Percentiles rank a stretch among this genome's conserved stretches.
phyloP scores from a whole-genome alignment of 2,329 filamentous ascomycete genomes.

The Beauveria scarabaeidicola region DNA sequence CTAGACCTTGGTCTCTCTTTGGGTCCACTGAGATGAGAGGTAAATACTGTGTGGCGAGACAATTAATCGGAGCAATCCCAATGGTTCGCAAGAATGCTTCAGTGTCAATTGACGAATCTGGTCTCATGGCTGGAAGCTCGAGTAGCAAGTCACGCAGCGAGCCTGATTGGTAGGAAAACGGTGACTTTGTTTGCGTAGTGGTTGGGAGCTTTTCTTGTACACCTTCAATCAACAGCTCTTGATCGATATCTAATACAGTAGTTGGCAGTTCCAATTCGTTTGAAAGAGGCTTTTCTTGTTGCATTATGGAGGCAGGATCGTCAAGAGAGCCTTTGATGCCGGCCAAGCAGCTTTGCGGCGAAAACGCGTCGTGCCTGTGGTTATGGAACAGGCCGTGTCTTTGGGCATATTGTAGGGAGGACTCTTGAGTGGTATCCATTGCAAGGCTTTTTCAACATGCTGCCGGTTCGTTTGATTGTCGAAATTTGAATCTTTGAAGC shows the following conservation, averaged over 20 bases:
- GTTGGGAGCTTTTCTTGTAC: neutral
- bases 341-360: neutral
- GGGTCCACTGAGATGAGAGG: slow-evolving; percentile 18
- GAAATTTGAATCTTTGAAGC: neutral
- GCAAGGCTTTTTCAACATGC: neutral
- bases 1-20: slow-evolving; percentile 21
- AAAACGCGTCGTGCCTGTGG: neutral
- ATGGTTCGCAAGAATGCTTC: neutral
- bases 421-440: slow-evolving; percentile 3
- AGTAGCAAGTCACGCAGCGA: neutral
- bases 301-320: no score
- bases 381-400: slow-evolving; percentile 1
- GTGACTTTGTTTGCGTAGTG: neutral
- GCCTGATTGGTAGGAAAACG: neutral
- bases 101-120: neutral
- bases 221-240: neutral
- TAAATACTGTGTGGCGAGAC: slow-evolving; percentile 22
- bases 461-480: neutral
- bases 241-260: neutral
- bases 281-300: neutral
- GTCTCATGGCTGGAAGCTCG: slow-evolving; percentile 1
- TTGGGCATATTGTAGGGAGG: slow-evolving; percentile 3
- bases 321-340: neutral
- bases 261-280: neutral
- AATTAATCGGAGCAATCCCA: neutral